Percentiles rank a stretch among this genome's conserved stretches.
Conservation (phyloP, 1,284 basidiomycete species). For the Ceratobasidium sp. region DNA sequence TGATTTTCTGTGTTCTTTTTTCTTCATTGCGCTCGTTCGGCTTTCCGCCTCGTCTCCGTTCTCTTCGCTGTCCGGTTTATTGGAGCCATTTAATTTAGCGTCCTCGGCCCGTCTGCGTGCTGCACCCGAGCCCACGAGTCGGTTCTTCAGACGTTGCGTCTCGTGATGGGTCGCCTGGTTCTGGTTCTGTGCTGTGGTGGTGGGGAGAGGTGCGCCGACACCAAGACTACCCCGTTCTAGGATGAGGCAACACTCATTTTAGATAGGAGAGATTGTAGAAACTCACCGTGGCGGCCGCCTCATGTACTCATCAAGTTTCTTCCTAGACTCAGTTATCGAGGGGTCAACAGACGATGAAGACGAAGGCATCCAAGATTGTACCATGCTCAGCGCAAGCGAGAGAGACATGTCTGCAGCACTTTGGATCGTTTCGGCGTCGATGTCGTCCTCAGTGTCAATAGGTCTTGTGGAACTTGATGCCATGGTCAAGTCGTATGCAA, state of each 20-base stretch:
- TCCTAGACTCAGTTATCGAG: constrained; percentile 56
- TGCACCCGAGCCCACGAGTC: constrained; percentile 39
- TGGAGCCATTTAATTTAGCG: constrained; percentile 19
- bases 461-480: constrained; percentile 12
- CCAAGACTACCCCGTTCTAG: constrained; percentile 25
- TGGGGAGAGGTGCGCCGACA: constrained; percentile 35
- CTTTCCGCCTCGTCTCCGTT: constrained; percentile 27
- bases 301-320: constrained; percentile 74
- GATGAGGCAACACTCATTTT: constrained; percentile 3
- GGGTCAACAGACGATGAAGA: constrained; percentile 50
- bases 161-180: constrained; percentile 24
- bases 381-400: constrained; percentile 76
- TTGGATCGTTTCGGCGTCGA: constrained; percentile 51
- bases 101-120: constrained; percentile 38
- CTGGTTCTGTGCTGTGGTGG: constrained; percentile 1
- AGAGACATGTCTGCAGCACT: constrained; percentile 78
- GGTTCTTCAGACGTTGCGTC: constrained; percentile 38
- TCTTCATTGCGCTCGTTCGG: constrained; percentile 36
- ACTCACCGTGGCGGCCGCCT: constrained; percentile 74
- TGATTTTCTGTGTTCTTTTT: constrained; percentile 1
- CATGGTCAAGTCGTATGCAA: constrained; percentile 13
- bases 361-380: constrained; percentile 75
- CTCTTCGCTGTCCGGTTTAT: background rate
- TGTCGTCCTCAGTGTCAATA: constrained; percentile 31
- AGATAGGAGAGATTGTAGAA: constrained; percentile 8